Percentiles rank a stretch among this genome's conserved stretches.
Conservation (phyloP, 805 yeast species). For the Saccharomycopsis microspora region DNA sequence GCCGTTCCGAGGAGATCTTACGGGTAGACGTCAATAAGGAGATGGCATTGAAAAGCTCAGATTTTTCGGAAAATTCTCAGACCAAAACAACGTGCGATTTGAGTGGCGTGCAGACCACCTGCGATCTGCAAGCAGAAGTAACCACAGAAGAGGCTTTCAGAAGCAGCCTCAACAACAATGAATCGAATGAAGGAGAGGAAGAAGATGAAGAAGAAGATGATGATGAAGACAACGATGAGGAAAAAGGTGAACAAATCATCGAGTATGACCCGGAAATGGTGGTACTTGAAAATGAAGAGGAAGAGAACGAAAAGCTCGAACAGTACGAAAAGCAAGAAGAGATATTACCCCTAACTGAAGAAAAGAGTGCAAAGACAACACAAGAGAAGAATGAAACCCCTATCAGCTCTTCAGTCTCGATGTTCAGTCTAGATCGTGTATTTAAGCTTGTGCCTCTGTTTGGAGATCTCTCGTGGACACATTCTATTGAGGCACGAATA, state of each 20-base stretch:
- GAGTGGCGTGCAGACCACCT: no score
- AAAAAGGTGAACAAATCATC: not conserved
- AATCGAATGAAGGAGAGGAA: not conserved
- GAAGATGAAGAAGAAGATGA: not conserved
- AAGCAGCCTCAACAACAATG: not conserved
- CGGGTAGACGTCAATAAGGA: no score
- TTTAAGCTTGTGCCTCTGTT: conserved; percentile 2
- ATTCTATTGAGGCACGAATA: conserved; percentile 11
- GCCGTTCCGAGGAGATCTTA: not conserved
- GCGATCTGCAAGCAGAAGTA: no score
- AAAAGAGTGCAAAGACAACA: not conserved
- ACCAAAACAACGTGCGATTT: no score
- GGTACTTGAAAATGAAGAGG: not conserved
- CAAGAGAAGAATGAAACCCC: not conserved
- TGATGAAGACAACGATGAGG: not conserved
- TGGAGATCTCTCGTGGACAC: conserved; percentile 13
- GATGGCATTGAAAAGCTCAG: no score
- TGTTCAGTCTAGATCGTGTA: not conserved
- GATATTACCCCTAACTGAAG: not conserved
- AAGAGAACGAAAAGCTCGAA: not conserved
- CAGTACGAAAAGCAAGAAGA: not conserved
- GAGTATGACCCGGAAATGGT: not conserved
- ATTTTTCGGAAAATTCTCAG: no score
- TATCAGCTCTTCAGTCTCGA: not conserved
- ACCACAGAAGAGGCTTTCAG: no score